A percentile compares a stretch with the other conserved stretches of the same genome.
Conservation (phyloP, 257 asterid species). For the Solanum sitiens region DNA sequence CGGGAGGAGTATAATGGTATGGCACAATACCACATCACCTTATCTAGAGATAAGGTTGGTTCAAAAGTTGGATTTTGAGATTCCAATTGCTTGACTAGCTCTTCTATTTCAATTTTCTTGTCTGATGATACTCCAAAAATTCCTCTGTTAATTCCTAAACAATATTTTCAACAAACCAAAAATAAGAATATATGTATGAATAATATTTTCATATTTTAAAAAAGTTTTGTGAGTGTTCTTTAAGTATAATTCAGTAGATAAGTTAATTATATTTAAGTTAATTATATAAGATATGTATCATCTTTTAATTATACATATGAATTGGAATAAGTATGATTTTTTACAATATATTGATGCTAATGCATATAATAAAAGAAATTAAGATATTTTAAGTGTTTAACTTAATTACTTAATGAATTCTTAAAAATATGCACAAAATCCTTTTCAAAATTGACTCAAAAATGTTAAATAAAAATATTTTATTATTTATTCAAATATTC, state of each 20-base stretch:
- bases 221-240: not conserved
- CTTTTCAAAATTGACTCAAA: not conserved
- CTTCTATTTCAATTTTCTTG: constrained; percentile 48
- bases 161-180: not conserved
- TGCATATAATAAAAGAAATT: not conserved
- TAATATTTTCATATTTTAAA: not conserved
- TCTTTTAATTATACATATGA: not conserved
- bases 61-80: constrained; percentile 69
- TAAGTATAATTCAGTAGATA: not conserved
- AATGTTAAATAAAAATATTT: not conserved
- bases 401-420: not conserved
- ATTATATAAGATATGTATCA: not conserved
- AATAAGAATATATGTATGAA: not conserved
- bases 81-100: constrained; percentile 55
- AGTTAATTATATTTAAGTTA: not conserved
- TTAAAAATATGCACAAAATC: not conserved
- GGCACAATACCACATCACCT: constrained; percentile 30
- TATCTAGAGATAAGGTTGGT: constrained; percentile 53
- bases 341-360: not conserved
- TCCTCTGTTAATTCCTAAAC: constrained; percentile 71
- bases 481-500: not conserved
- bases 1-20: not conserved
- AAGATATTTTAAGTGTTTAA: not conserved
- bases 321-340: not conserved
- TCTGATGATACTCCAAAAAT: constrained; percentile 67